Evolutionary conservation across 805 yeast genomes (phyloP), one percentile per base, ranked within the genome.

Genomic region (Pichia exigua): DNA sequence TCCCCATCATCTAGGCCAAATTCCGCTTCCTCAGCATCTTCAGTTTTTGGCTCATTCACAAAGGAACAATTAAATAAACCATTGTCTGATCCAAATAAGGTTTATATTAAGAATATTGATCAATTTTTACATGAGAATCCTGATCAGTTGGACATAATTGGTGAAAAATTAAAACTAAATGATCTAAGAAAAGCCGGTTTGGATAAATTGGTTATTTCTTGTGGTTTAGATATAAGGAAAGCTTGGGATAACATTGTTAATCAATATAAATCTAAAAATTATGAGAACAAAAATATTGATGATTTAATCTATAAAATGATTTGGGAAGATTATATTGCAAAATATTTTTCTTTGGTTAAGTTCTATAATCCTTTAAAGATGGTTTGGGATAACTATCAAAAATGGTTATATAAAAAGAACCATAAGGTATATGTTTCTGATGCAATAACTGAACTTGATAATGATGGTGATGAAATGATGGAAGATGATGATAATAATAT

Each of bases 91-190:
- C 54, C 61, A 1, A 49, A 57, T 38, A 55, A 28, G 21, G 50
- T 60, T 10, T 46, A 54, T 10, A 60, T 60, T 6, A 51, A 39
- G 13, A 56, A 59, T 32, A 60, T 60, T n/a, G 63, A 60, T 42
- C 57, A 57, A 24, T 60, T 57, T 35, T 47, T 60, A 7, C 45
- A 53, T 15, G 63, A 60, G 8, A 59, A 59, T 43, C 56, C 57
- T 1, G 61, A 58, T 40, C 53, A 53, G n/a, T 32, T 51, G 24
- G 57, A 54, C 18, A 8, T 50, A 11, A 49, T 58, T 7, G 56
- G 52, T 5, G 52, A 54, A 17, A 53, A 32, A 42, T 27, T 50
- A 18, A 39, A 50, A 26, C 39, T 56, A 15, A 49, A 47, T 2
- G 56, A 59, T 46, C 26, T 58, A 32, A 27, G 49, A 39, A 38